Conservation (phyloP, 352 stramenopile species). For the Phytophthora hibernalis region DNA sequence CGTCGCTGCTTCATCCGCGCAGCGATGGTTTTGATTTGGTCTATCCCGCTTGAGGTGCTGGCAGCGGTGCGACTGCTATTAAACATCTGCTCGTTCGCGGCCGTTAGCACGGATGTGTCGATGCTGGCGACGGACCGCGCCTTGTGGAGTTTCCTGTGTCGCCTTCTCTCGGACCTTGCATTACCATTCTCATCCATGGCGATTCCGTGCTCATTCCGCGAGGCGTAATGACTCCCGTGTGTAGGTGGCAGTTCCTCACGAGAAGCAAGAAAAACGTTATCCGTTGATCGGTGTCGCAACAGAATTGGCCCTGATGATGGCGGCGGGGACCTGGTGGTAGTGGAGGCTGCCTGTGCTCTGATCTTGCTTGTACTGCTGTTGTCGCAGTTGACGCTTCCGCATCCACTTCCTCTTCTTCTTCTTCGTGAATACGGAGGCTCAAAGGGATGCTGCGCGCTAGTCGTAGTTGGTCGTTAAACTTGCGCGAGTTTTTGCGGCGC, state of each 20-base stretch:
- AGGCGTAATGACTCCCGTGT: conserved; percentile 19
- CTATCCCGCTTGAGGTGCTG: conserved; percentile 41
- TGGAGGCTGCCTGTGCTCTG: conserved; percentile 32
- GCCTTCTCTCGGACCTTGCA: conserved; percentile 27
- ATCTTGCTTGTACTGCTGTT: conserved; percentile 16
- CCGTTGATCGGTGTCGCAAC: conserved; percentile 42
- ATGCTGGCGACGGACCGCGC: conserved; percentile 67
- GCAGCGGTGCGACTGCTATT: conserved; percentile 19
- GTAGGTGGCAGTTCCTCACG: conserved; percentile 36
- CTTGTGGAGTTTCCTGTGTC: conserved; percentile 53
- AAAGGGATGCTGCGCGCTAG: conserved; percentile 60
- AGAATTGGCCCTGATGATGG: conserved; percentile 32
- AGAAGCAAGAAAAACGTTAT: conserved; percentile 41
- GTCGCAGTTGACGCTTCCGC: conserved; percentile 13
- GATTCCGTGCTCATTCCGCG: conserved; percentile 16
- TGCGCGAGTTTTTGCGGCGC: conserved; percentile 65
- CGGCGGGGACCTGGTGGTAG: conserved; percentile 33
- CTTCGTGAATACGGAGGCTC: conserved; percentile 54
- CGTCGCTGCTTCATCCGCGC: conserved; percentile 81
- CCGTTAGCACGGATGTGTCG: conserved; percentile 52
- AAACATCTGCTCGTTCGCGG: conserved; percentile 27
- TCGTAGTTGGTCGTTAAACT: conserved; percentile 75
- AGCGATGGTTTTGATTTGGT: conserved; percentile 79
- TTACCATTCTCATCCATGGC: conserved; percentile 33
- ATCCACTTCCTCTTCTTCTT: conserved; percentile 39